These are phyloP conservation scores for Gorgonomyces haynaldii DNA, from an alignment of 192 early-diverging fungal genomes.

Conservation along the genomic window DNA sequence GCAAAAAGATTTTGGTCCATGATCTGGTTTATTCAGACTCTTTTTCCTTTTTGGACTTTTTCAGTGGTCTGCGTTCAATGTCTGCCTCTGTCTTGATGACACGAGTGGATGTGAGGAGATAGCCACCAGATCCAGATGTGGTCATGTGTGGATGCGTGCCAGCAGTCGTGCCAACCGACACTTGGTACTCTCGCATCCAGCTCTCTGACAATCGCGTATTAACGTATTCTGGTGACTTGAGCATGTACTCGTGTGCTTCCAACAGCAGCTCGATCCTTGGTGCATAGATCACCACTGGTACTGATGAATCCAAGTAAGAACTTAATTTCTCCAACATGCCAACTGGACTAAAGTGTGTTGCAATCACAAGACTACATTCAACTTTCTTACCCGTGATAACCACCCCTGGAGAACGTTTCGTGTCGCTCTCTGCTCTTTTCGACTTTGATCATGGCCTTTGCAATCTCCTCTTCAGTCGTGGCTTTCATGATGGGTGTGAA, in stretches of 20 bases:
- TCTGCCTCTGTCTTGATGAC: constrained; percentile 15
- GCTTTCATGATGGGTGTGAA: no score
- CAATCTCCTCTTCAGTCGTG: no score
- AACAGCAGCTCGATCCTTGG: constrained; percentile 31
- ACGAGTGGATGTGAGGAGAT: constrained; percentile 18
- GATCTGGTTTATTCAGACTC: no score
- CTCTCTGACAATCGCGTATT: constrained; percentile 83
- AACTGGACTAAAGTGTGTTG: constrained; percentile 62
- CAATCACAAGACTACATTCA: constrained; percentile 59
- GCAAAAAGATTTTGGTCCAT: no score
- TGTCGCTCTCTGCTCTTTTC: no score
- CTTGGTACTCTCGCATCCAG: constrained; percentile 72
- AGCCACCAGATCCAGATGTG: constrained; percentile 33
- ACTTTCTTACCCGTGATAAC: constrained; percentile 57
- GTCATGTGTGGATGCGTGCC: constrained; percentile 43
- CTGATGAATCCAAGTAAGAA: constrained; percentile 68
- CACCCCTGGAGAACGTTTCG: no score
- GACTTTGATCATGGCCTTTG: no score
- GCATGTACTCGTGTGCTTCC: constrained; percentile 36
- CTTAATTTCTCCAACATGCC: constrained; percentile 60
- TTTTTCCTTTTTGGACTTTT: neutral
- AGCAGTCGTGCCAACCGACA: constrained; percentile 16
- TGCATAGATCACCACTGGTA: constrained; percentile 72
- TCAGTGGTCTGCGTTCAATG: neutral
- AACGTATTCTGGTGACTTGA: constrained; percentile 53